Evolutionary conservation across 163 green algal genomes (phyloP).

Genomic region (Chlorella variabilis): DNA sequence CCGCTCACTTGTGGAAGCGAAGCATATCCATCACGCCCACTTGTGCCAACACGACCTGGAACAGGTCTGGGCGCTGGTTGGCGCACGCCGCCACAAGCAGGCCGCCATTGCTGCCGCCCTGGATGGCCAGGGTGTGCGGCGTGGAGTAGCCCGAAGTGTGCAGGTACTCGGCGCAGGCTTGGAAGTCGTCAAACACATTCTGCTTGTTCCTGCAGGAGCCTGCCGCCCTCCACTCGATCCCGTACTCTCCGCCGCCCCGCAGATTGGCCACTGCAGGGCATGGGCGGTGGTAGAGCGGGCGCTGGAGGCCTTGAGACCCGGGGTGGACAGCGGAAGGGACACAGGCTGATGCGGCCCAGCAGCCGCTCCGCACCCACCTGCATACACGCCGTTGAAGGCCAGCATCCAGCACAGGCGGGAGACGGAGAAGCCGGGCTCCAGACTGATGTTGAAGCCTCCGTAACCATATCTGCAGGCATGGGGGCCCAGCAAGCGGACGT

Average conservation of each 20-base stretch:
- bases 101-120: constrained; percentile 94
- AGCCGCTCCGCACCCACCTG: constrained; percentile 16
- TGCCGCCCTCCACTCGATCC: constrained; percentile 85
- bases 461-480: constrained; percentile 12
- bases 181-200: constrained; percentile 93
- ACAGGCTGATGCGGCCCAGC: not conserved
- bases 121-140: constrained; percentile 73
- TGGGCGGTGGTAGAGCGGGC: not conserved
- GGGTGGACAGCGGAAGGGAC: not conserved
- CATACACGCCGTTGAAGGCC: constrained; percentile 82
- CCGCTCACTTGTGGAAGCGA: constrained; percentile 29
- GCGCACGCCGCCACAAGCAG: constrained; percentile 91
- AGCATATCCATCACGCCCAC: constrained; percentile 98
- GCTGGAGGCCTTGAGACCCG: not conserved
- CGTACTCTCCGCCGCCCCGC: constrained; percentile 95
- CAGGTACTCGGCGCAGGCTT: constrained; percentile 82
- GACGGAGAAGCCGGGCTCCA: constrained; percentile 81
- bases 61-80: constrained; percentile 95
- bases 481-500: not conserved
- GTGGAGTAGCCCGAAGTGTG: constrained; percentile 63
- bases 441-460: constrained; percentile 85
- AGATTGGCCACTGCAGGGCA: constrained; percentile 78
- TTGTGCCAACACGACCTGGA: constrained; percentile 71
- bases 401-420: constrained; percentile 77
- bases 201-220: constrained; percentile 56